Conservation (phyloP, 1,139 yeast genomes). For the Hemisphaericaspora subhashii region DNA sequence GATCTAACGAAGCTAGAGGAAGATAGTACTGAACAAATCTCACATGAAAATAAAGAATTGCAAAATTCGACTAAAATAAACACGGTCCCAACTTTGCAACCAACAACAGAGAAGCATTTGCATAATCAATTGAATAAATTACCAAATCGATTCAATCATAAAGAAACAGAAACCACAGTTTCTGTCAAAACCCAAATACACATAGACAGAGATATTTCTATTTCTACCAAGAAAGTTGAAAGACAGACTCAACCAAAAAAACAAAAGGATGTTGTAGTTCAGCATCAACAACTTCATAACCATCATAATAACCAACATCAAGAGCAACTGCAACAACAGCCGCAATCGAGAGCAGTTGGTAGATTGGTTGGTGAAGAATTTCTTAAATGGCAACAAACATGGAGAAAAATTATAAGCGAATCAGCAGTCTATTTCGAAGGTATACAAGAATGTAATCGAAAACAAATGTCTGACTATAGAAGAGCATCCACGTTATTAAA, state of each 20-base stretch:
- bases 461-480: conserved; percentile 49
- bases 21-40: background rate
- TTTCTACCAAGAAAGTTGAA: background rate
- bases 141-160: background rate
- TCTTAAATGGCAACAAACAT: conserved; percentile 74
- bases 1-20: background rate
- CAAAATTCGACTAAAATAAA: background rate
- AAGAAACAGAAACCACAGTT: background rate
- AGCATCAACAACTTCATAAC: conserved; percentile 6
- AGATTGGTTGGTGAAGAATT: conserved; percentile 53
- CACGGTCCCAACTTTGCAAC: background rate
- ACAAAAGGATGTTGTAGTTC: background rate
- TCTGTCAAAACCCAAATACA: background rate
- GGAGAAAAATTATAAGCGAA: conserved; percentile 75
- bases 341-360: conserved; percentile 13
- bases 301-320: conserved; percentile 5
- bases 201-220: background rate
- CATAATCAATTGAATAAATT: background rate
- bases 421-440: conserved; percentile 85
- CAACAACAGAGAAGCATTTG: background rate
- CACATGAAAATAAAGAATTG: background rate
- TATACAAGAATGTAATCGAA: conserved; percentile 39
- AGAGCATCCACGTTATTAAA: conserved; percentile 55
- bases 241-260: conserved; percentile 6
- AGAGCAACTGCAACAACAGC: conserved; percentile 11